Conservation (phyloP, 1,284 basidiomycete genomes). For the Trametes sp. region DNA sequence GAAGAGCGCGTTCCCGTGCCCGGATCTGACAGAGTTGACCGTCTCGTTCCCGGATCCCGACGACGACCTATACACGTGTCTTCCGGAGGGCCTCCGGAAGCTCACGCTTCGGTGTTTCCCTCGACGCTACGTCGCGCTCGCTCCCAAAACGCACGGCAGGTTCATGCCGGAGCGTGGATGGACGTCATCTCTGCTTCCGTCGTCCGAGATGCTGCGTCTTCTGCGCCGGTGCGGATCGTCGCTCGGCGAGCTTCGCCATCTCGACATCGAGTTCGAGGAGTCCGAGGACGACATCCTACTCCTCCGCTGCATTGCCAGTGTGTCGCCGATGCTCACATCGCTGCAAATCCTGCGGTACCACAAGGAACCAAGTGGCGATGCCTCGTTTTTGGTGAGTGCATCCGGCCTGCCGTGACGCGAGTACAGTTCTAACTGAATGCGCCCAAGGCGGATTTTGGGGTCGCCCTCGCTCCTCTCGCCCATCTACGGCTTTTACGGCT, state of each 20-base stretch:
- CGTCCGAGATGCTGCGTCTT: not conserved
- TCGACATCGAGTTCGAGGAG: not conserved
- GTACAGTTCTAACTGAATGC: not conserved
- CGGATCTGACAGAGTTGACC: not conserved
- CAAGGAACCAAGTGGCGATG: not conserved
- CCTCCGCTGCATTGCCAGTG: not conserved
- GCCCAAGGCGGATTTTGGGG: not conserved
- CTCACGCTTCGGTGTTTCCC: slow-evolving; percentile 5
- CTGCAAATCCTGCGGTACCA: not conserved
- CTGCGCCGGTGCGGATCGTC: not conserved
- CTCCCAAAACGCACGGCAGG: not conserved
- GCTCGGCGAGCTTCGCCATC: not conserved
- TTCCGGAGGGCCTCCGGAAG: not conserved
- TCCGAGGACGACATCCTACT: not conserved
- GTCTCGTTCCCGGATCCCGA: slow-evolving; percentile 3
- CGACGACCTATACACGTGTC: slow-evolving; percentile 6
- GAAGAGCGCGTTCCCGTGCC: not conserved
- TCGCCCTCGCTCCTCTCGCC: not conserved
- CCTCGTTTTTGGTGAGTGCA: not conserved
- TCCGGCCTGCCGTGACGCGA: too few species aligned
- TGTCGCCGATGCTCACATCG: not conserved
- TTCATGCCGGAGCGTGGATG: not conserved
- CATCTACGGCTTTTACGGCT: not conserved
- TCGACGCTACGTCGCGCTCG: not conserved
- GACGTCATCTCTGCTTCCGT: not conserved